Conservation (phyloP, 306 rosid species). For the Vigna angularis region DNA sequence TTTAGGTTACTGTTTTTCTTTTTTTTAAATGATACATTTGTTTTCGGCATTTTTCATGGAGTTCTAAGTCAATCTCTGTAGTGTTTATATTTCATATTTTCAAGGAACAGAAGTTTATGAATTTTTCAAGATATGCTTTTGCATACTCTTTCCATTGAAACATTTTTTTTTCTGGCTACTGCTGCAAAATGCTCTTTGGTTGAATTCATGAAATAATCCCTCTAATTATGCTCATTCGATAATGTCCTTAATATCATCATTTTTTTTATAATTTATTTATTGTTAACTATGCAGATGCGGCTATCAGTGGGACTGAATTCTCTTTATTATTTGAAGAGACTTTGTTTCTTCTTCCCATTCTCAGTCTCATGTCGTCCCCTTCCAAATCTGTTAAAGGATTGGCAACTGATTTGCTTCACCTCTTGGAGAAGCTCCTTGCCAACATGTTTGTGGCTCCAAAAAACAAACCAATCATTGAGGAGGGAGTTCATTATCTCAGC, state of each 20-base stretch:
- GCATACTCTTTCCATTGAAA: slow-evolving; percentile 28
- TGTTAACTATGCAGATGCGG: slow-evolving; percentile 60
- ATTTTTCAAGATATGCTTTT: slow-evolving; percentile 28
- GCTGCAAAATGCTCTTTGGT: slow-evolving; percentile 27
- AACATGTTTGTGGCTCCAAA: slow-evolving; percentile 48
- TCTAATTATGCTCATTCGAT: slow-evolving; percentile 27
- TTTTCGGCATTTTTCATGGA: neutral
- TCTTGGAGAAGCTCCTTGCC: slow-evolving; percentile 70
- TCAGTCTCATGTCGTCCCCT: slow-evolving; percentile 91
- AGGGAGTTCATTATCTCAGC: slow-evolving; percentile 58
- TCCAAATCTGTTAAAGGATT: slow-evolving; percentile 77
- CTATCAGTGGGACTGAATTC: slow-evolving; percentile 49
- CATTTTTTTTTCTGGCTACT: slow-evolving; percentile 15
- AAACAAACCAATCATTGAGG: slow-evolving; percentile 51
- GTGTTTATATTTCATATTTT: slow-evolving; percentile 8
- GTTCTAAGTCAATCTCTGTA: slow-evolving; percentile 13
- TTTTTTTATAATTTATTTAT: slow-evolving; percentile 27
- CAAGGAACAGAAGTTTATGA: slow-evolving; percentile 10
- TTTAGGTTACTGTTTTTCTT: slow-evolving; percentile 14
- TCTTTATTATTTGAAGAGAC: slow-evolving; percentile 71
- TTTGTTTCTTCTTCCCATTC: slow-evolving; percentile 77
- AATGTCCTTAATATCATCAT: slow-evolving; percentile 28
- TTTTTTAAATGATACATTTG: neutral
- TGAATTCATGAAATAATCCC: slow-evolving; percentile 23
- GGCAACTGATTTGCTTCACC: slow-evolving; percentile 72